Conservation (phyloP, 441 rosid species). For the Corymbia calophylla region DNA sequence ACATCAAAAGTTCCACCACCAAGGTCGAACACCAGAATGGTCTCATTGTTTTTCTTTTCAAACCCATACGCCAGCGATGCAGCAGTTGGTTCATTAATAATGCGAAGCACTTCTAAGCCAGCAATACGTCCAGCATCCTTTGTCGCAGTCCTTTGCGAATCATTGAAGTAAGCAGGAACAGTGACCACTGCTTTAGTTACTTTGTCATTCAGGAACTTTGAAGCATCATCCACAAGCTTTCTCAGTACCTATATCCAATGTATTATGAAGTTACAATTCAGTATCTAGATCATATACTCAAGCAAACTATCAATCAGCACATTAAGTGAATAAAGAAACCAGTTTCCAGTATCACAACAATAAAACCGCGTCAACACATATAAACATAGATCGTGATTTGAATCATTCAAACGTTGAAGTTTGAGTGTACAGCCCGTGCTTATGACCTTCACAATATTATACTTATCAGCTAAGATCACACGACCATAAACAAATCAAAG, state of each 20-base stretch:
- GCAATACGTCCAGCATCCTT: slow-evolving; percentile 98
- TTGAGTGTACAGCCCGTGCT: neutral
- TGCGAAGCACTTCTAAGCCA: slow-evolving; percentile 88
- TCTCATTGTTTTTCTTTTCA: slow-evolving; percentile 87
- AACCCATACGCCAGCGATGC: slow-evolving; percentile 96
- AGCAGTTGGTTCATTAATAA: slow-evolving; percentile 95
- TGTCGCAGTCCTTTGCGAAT: slow-evolving; percentile 92
- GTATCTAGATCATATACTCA: neutral
- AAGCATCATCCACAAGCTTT: slow-evolving; percentile 97
- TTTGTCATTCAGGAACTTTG: slow-evolving; percentile 81
- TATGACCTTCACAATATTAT: neutral
- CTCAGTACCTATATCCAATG: slow-evolving; percentile 54
- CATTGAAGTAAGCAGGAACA: slow-evolving; percentile 97
- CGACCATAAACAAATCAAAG: neutral
- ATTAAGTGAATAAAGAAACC: neutral
- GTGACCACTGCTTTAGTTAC: slow-evolving; percentile 93
- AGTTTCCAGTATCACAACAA: neutral
- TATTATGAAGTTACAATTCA: neutral
- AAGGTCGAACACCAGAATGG: slow-evolving; percentile 93
- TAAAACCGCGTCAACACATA: neutral
- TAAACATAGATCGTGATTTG: neutral
- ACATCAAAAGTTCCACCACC: slow-evolving; percentile 98
- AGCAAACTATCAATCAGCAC: neutral
- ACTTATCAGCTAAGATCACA: neutral
- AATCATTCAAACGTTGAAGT: neutral